Conservation (phyloP, 2,329 filamentous ascomycete genomes). For the Elsinoe batatas region DNA sequence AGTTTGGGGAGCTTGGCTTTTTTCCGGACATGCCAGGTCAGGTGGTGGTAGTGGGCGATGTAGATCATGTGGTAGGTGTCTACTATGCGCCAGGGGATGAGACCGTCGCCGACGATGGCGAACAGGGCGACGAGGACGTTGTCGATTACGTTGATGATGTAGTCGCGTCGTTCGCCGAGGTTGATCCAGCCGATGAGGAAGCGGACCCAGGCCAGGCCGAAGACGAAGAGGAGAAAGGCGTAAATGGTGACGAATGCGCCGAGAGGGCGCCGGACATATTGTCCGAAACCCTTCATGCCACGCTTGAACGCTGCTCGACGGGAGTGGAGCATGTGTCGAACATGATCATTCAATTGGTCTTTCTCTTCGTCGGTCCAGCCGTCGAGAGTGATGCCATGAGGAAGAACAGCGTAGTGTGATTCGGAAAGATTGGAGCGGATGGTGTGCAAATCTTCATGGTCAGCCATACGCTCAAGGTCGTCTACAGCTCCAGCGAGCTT, state of each 20-base stretch:
- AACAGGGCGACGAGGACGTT: constrained; percentile 53
- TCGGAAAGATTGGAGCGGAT: constrained; percentile 60
- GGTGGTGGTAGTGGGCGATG: constrained; percentile 61
- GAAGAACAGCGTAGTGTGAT: constrained; percentile 67
- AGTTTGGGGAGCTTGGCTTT: constrained; percentile 53
- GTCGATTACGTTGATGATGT: constrained; percentile 45
- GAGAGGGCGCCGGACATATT: constrained; percentile 65
- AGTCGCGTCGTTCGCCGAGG: constrained; percentile 61
- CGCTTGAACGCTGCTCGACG: constrained; percentile 70
- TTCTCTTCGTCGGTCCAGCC: constrained; percentile 70
- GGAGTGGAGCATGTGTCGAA: constrained; percentile 80
- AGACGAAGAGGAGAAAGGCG: constrained; percentile 70
- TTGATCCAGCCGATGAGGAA: constrained; percentile 84
- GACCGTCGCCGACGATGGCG: constrained; percentile 51
- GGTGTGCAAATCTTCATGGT: constrained; percentile 22
- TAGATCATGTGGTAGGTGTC: constrained; percentile 85
- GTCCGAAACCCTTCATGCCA: constrained; percentile 65
- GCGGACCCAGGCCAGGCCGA: constrained; percentile 81
- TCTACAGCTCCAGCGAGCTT: constrained; percentile 13
- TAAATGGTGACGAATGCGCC: constrained; percentile 80
- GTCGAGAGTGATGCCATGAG: constrained; percentile 60
- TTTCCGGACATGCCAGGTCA: constrained; percentile 54
- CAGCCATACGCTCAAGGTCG: constrained; percentile 8
- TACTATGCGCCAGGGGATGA: constrained; percentile 62
- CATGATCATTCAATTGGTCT: constrained; percentile 70